Base-by-base conservation (phyloP, 192 early-diverging fungal genomes). In the Diversispora epigaea region DNA sequence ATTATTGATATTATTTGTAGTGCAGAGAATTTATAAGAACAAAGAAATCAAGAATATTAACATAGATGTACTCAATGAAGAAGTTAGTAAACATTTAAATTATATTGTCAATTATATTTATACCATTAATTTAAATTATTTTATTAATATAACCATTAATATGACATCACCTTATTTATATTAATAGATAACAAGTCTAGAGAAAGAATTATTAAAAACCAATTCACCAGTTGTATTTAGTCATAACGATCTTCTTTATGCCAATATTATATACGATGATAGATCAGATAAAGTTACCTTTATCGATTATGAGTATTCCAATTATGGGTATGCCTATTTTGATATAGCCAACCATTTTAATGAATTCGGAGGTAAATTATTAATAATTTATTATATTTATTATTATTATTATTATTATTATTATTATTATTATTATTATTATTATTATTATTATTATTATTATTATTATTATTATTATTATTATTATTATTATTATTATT, bases 341-440 rank as follows among this genome's bases (percentile, higher is more conserved):
- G 96, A 98, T 78, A 95, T 98, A 71, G 95, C 89, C 52, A 98
- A 98, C 78, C 95, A 97, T 81, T 98, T 97, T 77, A 93, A 92
- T 80, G 96, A 98, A 77, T 92, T 88, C 78, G 93, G 91, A n/a
- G 94, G 84, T 81, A 73, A 58, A 17, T 50, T 50, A 3, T n/a
- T 50, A 19, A 47, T 73, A 50, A 41, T 25, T 11, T 14, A n/a
- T 11, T 41, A 12, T 77, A 0, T 15, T 32, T 32, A 32, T 32
- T 32, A 32, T 32, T n/a, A n/a, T 32, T 32, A 32, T 32, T 32
- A 32, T 32, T 1, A 1, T 32, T 32, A 32, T 32, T 32, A 32
- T 32, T n/a, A n/a, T 32, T 32, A 32, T 32, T 32, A 32, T 32
- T 32, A 32, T 32, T 1, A 1, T 32, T 32, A 32, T 32, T 61